These are phyloP conservation scores for Fusarium virguliforme DNA, from an alignment of 2,329 filamentous ascomycete species.

Conservation along the genomic window DNA sequence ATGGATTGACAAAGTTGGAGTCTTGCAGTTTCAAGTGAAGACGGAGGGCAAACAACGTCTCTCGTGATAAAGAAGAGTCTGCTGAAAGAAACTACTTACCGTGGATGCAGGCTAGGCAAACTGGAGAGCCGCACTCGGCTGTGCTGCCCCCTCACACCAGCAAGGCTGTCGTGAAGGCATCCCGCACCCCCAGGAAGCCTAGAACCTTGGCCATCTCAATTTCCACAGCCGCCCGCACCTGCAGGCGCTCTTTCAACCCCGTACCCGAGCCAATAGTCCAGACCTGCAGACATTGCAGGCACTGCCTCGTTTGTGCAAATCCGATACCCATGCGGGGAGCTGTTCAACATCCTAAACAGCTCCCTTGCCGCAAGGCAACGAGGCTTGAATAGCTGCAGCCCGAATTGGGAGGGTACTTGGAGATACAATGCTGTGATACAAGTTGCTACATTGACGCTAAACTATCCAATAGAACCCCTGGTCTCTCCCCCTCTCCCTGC, in stretches of 20 bases:
- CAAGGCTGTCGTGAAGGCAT: constrained; percentile 16
- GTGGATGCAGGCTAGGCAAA: background rate
- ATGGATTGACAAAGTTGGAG: background rate
- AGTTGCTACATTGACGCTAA: constrained; percentile 7
- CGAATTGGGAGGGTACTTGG: background rate
- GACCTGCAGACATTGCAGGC: constrained; percentile 18
- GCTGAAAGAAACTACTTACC: background rate
- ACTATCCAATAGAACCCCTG: constrained; percentile 14
- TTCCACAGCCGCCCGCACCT: constrained; percentile 10
- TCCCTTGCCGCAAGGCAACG: constrained; percentile 11
- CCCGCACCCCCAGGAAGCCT: background rate
- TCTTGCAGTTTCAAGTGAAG: background rate
- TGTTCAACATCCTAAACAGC: background rate
- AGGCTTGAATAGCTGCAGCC: constrained; percentile 8
- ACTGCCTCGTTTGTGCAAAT: background rate
- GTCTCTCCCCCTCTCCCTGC: background rate
- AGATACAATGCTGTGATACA: constrained; percentile 15
- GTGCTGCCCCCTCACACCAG: constrained; percentile 1
- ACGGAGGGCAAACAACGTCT: background rate
- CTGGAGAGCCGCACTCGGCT: constrained; percentile 9
- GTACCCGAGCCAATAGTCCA: background rate
- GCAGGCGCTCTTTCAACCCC: constrained; percentile 2
- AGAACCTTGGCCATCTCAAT: constrained; percentile 9
- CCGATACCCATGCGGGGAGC: constrained; percentile 5
- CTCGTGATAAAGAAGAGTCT: background rate